Base-by-base conservation (phyloP, 371 early-diverging fungal genomes). In the Mortierella sp. region DNA sequence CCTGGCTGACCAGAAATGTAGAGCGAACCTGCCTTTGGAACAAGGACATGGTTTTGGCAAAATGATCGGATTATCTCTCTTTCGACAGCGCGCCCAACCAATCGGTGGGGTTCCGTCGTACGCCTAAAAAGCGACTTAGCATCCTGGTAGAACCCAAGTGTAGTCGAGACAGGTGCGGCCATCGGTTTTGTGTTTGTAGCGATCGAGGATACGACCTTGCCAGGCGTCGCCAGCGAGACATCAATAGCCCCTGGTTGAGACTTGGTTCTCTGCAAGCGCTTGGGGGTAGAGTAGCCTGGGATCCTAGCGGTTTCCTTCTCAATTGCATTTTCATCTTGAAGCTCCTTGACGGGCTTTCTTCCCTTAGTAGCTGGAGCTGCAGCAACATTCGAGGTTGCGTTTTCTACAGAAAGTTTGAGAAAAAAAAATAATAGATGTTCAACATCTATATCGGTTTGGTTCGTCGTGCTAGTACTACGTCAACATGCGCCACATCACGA, bases 1-100 rank as follows among this genome's bases (percentile, higher is more conserved):
- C 98, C 98, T 0, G 98, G 98, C 55, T 89, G 89, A 3, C 98
- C 98, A 9, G 96, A 94, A 22, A 97, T 90, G 76, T 97, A 98
- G 35, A 98, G 86, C 51, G 94, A 76, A 3, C 79, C 76, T 26
- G 70, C 84, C 81, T 71, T 81, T 56, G 70, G 65, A 2, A 61
- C 62, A 61, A 85, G 79, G 51, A 87, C 83, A 22, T 89, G 85
- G 7, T 70, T 66, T 34, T 73, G 54, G 49, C 86, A 88, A 68
- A 96, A 96, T 6, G 74, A 32, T 2, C 72, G 76, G 64, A 96
- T 88, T 0, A 63, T 73, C 6, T 80, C 69, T 35, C 94, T 87
- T 84, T 97, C 96, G 15, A 75, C 58, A 1, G 80, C 87, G 32
- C 97, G 91, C 3, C 96, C 96, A 28, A 96, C 87, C 2, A 96